Base-by-base conservation (phyloP, 2,329 filamentous ascomycete species). In the Cytospora mali region DNA sequence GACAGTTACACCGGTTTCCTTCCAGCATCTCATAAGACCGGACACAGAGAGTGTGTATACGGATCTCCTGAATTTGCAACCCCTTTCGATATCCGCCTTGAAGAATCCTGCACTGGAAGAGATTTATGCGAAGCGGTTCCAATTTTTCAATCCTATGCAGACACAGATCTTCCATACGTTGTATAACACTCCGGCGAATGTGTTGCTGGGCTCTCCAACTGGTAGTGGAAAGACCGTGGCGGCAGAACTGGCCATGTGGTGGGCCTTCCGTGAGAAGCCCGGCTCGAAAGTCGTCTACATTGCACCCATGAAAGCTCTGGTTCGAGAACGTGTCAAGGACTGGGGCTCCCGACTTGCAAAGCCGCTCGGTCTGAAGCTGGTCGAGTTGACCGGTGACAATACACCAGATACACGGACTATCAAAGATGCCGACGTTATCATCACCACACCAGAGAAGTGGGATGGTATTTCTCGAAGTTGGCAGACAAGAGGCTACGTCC, bases 371-470 rank as follows among this genome's bases (percentile, higher is more conserved):
- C 75, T 98, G 66, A 96, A 92, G 75, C 81, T 99, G 23, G 95
- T 99, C 18, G 95, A 99, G 76, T 80, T 99, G 79, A 99, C 96
- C 14, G 93, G 91, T 66, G 95, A 99, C 78, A 99, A 98, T 71
- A 99, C 96, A 0, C 96, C 96, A 0, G 95, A 99, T 72, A 99
- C 95, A 0, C 85, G 92, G 56, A 97, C 94, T 0, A 99, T 99
- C 70, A 87, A 93, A 69, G 90, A 98, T 72, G 95, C 95, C 4
- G 95, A 99, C 73, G 92, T 99, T 66, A 99, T 99, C 70, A 93
- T 99, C 70, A 99, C 95, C 0, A 99, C 96, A 0, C 96, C 95
- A n/a, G 95, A 99, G 78, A 99, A 99, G 75, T 99, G 95, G 95
- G 96, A 99, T 73, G 96, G 96, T 85, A 98, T 99, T 69, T 97